Base-by-base conservation (phyloP, 2,329 filamentous ascomycete genomes). In the Ophiostoma ulmi region DNA sequence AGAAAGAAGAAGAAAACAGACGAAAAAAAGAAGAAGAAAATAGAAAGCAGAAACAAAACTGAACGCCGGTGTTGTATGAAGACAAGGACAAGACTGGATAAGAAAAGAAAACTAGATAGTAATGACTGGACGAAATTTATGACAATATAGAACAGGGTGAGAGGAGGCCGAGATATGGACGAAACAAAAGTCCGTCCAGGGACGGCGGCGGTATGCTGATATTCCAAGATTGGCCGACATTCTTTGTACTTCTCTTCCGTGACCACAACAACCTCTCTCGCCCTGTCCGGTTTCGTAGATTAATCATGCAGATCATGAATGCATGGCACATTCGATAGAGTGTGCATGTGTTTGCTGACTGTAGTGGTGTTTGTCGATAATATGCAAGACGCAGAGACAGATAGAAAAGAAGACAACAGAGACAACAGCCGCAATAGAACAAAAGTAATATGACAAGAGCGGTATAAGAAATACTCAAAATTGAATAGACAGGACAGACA, bases 291-390 rank as follows among this genome's bases (percentile, higher is more conserved):
- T 58, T 68, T 72, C 70, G 68, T 73, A 72, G 71, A 73, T 72
- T 70, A 69, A 68, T 71, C 73, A 70, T 73, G 70, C 69, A 72
- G 52, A 72, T 74, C 73, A 69, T 72, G 72, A 72, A 73, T 73
- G 72, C 71, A 72, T 68, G 61, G 63, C 58, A 73, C 70, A 72
- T 70, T 72, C 65, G 36, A 31, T 31, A 52, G 52, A 6, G 39
- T 67, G 48, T 38, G 35, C 39, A 67, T 58, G 22, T 26, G 35
- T 5, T 44, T 63, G 52, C 22, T 11, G 52, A 17, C 6, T 41
- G 63, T 36, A 13, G 63, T 39, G 14, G 58, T 39, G 38, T 39
- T 39, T 70, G 48, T 20, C 61, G 58, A 35, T 35, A 20, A 14
- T 39, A 65, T 39, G 63, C 20, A 20, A 41, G 58, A 36, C 14